Conservation (phyloP, 495 filamentous ascomycete genomes). For the Daldinia vernicosa region DNA sequence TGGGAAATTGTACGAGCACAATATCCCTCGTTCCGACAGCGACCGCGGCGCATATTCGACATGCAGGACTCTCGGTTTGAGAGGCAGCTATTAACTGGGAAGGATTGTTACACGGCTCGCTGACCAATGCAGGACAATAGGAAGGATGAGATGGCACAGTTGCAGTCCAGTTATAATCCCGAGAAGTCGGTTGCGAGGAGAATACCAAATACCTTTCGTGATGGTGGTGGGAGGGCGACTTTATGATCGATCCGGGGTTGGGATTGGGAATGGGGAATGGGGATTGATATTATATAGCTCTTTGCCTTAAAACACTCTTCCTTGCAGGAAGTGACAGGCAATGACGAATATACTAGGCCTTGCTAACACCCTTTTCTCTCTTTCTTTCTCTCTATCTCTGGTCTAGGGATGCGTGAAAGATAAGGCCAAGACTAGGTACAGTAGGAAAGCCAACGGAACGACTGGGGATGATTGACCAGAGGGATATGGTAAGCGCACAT, state of each 20-base stretch:
- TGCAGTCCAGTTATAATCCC: constrained; percentile 39
- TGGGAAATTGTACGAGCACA: constrained; percentile 46
- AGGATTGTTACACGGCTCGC: constrained; percentile 42
- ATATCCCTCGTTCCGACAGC: constrained; percentile 46
- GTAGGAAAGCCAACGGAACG: constrained; percentile 23
- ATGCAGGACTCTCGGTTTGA: constrained; percentile 44
- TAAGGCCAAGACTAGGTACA: constrained; percentile 35
- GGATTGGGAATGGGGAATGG: constrained; percentile 18
- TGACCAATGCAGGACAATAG: constrained; percentile 37
- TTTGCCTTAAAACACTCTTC: constrained; percentile 23
- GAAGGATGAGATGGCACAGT: constrained; percentile 38
- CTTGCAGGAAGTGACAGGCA: constrained; percentile 25
- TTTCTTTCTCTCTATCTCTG: constrained; percentile 5
- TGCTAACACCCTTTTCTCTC: constrained; percentile 22
- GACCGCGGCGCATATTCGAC: constrained; percentile 46
- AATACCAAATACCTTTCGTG: constrained; percentile 13
- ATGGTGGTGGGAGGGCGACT: constrained; percentile 27
- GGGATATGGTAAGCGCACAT: constrained; percentile 22
- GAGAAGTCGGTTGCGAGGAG: constrained; percentile 34
- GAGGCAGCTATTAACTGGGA: constrained; percentile 31
- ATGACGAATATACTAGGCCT: constrained; percentile 1
- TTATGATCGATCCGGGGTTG: constrained; percentile 13
- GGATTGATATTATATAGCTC: constrained; percentile 43
- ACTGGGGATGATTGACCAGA: constrained; percentile 21
- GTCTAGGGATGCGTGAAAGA: constrained; percentile 26